These are phyloP conservation scores for Fusarium tuaranense DNA, from an alignment of 2,329 filamentous ascomycete species.

Conservation along the genomic window DNA sequence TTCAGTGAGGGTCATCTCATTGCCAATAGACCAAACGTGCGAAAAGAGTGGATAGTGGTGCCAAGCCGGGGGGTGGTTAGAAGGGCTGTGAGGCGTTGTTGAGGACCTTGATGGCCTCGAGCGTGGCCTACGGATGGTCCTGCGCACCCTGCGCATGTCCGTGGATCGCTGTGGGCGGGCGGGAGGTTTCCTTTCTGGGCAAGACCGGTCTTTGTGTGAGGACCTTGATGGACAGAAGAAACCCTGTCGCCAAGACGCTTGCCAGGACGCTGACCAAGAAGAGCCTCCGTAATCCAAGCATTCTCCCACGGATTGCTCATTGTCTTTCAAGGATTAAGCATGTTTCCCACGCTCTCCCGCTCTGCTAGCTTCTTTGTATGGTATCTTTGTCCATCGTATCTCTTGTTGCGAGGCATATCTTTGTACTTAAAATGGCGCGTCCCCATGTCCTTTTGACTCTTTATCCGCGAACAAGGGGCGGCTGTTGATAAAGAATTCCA, in stretches of 20 bases:
- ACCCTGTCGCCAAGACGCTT: constrained; percentile 34
- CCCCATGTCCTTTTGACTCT: not conserved
- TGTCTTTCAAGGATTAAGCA: constrained; percentile 2
- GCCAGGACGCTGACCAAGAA: not conserved
- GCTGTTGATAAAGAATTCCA: constrained; percentile 17
- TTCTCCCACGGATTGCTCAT: constrained; percentile 1
- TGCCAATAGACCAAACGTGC: constrained; percentile 11
- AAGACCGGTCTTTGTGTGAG: constrained; percentile 17
- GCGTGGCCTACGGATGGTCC: not conserved
- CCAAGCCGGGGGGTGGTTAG: constrained; percentile 19
- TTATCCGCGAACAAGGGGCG: constrained; percentile 12
- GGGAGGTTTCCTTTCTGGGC: constrained; percentile 31
- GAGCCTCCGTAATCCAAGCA: constrained; percentile 14
- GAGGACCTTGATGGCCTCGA: constrained; percentile 41
- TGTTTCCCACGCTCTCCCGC: not conserved
- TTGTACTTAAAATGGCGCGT: not conserved
- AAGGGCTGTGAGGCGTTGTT: constrained; percentile 3
- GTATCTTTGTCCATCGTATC: not conserved
- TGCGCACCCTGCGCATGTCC: not conserved
- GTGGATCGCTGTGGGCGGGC: constrained; percentile 17
- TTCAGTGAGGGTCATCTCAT: constrained; percentile 8
- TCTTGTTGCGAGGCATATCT: not conserved
- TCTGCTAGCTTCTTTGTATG: not conserved
- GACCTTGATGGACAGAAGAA: constrained; percentile 38
- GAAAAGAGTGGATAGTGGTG: constrained; percentile 28